Conservation (phyloP, 352 stramenopile genomes). For the Globisporangium polare region DNA sequence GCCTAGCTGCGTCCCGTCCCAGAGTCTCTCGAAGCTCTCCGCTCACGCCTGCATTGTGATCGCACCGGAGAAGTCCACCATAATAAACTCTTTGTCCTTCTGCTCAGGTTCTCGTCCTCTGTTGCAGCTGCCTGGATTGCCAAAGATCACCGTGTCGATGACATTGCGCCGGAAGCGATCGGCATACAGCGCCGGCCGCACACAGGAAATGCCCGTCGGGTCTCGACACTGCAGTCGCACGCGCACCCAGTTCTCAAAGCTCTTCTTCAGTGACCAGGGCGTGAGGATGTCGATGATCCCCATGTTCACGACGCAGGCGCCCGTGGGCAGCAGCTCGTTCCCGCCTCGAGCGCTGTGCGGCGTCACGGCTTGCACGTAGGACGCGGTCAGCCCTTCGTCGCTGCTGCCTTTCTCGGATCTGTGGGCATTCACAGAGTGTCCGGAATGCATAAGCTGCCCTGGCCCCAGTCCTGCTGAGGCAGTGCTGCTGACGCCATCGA, state of each 20-base stretch:
- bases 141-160: conserved; percentile 80
- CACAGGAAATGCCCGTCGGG: conserved; percentile 74
- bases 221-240: conserved; percentile 80
- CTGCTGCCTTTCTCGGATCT: conserved; percentile 21
- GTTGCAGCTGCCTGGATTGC: conserved; percentile 37
- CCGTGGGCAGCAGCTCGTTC: conserved; percentile 45
- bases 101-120: conserved; percentile 17
- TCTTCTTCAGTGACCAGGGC: conserved; percentile 93
- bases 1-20: neutral
- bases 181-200: conserved; percentile 78
- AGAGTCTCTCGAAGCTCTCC: neutral
- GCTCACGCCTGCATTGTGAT: conserved; percentile 34
- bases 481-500: conserved; percentile 11
- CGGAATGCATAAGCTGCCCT: neutral
- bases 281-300: conserved; percentile 98
- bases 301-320: conserved; percentile 90
- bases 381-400: conserved; percentile 26
- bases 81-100: conserved; percentile 69
- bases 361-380: conserved; percentile 55
- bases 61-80: conserved; percentile 78
- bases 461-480: neutral
- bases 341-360: conserved; percentile 28
- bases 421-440: neutral
- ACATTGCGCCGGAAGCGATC: conserved; percentile 84
- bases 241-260: conserved; percentile 85